Evolutionary conservation across 1,284 basidiomycete species (phyloP), one percentile per base, ranked within the genome.

Genomic region (Malassezia furfur): DNA sequence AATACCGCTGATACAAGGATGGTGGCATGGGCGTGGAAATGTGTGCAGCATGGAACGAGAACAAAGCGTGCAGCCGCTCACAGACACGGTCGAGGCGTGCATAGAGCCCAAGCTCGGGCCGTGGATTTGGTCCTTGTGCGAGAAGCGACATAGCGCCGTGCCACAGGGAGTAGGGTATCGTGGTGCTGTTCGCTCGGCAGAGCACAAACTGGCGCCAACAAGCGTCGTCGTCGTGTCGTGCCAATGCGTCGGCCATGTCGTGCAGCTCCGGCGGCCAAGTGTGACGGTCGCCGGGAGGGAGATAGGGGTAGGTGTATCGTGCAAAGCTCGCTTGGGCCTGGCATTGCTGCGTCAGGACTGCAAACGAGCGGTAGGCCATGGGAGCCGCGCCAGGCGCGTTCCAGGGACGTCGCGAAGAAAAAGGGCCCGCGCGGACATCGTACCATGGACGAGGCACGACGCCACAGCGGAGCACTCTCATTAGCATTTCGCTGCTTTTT

Each of bases 91-190:
- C 55, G 17, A 57, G 49, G 17, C 47, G 46, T 10, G 34, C 34
- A 32, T 52, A 52, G 25, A 49, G 7, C 5, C 31, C 22, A 3
- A 32, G 22, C 2, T 11, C 5, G 4, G 55, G 55, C 28, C 17
- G 5, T 0, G 45, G 25, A 1, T 17, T 21, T 7, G 51, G 55
- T 1, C 55, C 50, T 30, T 57, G 38, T 10, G 55, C 55, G 3
- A 46, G 19, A 8, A 57, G 55, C 9, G 46, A 15, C 46, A 50
- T 52, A 1, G 39, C 12, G 5, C 50, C 39, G 7, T 30, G n/a
- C 55, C 55, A 57, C 2, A 57, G 21, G 3, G 44, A n/a, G 25
- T 48, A 46, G 2, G 54, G 36, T 5, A 51, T 30, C 25, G n/a
- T 6, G 40, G 22, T 34, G 14, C 25, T 19, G 7, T 14, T 19